phyloP scores from a whole-genome alignment of 1,139 yeast species.

The Lodderomyces jiufengensis region DNA sequence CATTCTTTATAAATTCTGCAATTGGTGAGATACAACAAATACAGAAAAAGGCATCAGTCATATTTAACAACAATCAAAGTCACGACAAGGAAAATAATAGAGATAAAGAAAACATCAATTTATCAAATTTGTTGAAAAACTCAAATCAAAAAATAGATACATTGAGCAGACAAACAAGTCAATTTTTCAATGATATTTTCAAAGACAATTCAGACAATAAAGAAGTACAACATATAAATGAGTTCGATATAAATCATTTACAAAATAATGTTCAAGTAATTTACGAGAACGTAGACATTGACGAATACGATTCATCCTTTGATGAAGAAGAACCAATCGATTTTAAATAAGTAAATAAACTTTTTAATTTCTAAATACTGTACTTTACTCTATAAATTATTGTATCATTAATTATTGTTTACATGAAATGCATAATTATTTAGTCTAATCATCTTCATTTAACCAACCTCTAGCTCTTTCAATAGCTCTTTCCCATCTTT shows the following conservation, averaged over 20 bases:
- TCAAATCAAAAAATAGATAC: constrained; percentile 20
- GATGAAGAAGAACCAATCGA: constrained; percentile 2
- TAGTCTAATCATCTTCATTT: constrained; percentile 36
- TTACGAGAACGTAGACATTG: constrained; percentile 15
- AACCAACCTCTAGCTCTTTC: constrained; percentile 79
- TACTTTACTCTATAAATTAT: neutral
- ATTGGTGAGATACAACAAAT: constrained; percentile 8
- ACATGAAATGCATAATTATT: too few relatives aligned
- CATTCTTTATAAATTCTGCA: constrained; percentile 2
- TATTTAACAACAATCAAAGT: constrained; percentile 9
- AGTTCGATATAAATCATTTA: constrained; percentile 25
- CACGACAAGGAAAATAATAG: too few relatives aligned
- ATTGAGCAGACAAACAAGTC: constrained; percentile 21
- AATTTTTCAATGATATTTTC: constrained; percentile 17
- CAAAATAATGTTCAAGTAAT: constrained; percentile 7
- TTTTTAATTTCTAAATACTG: too few relatives aligned
- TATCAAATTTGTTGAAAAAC: constrained; percentile 8
- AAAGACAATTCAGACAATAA: constrained; percentile 2
- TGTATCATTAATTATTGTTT: too few relatives aligned
- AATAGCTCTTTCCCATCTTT: constrained; percentile 79
- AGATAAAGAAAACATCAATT: constrained; percentile 1
- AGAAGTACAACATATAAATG: too few relatives aligned
- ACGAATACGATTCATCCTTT: constrained; percentile 15
- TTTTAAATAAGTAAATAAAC: too few relatives aligned
- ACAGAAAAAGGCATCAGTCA: constrained; percentile 13